Evolutionary conservation across 148 eudicot genomes (phyloP).

Genomic region (Rheum nobile): DNA sequence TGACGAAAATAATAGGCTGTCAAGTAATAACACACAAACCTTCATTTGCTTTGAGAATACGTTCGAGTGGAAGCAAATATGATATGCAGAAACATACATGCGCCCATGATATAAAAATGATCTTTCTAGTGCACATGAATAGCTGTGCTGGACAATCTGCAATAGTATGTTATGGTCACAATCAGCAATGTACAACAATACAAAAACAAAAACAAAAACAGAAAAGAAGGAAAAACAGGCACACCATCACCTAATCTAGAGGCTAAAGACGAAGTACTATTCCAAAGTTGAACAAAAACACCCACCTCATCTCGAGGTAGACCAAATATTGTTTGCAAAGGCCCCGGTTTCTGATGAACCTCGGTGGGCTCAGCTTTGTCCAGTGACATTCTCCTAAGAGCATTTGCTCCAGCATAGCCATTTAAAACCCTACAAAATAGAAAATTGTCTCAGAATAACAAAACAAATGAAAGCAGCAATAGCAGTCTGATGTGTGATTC

Average conservation of each 20-base stretch:
- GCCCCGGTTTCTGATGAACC: constrained; percentile 79
- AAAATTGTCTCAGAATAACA: neutral
- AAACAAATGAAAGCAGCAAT: neutral
- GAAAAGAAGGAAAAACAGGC: neutral
- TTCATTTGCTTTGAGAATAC: constrained; percentile 92
- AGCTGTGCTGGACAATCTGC: constrained; percentile 82
- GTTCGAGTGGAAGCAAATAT: constrained; percentile 95
- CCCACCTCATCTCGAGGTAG: constrained; percentile 79
- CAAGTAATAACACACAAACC: constrained; percentile 24
- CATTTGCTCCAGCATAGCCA: constrained; percentile 61
- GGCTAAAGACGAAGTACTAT: neutral
- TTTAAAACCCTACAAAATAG: constrained; percentile 40
- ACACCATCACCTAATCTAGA: neutral
- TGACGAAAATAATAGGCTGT: neutral
- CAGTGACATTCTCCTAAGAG: constrained; percentile 39
- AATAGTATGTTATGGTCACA: constrained; percentile 12
- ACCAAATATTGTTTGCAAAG: constrained; percentile 75
- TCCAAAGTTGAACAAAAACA: neutral
- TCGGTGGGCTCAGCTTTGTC: constrained; percentile 67
- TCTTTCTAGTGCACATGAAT: constrained; percentile 93
- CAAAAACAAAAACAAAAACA: neutral
- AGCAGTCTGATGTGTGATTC: neutral
- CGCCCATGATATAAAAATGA: constrained; percentile 96
- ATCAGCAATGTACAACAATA: neutral
- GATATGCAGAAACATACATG: constrained; percentile 82